Conservation (phyloP, 179 eudicot genomes). For the Vitellaria paradoxa region DNA sequence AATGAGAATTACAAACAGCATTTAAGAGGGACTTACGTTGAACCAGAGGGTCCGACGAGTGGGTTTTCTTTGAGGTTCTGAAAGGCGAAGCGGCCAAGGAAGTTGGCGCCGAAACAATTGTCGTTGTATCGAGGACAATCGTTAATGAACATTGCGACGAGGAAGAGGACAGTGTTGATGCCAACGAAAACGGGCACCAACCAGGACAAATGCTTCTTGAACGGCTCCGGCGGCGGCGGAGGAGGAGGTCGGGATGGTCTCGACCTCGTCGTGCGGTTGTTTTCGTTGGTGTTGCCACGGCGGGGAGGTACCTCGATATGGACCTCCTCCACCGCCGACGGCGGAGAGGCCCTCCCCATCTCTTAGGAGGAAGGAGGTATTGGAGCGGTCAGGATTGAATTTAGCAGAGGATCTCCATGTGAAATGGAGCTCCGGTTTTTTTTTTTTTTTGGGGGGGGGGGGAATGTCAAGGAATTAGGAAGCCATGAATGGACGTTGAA, state of each 20-base stretch:
- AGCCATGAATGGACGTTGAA: neutral
- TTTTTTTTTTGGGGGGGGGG: too few species aligned
- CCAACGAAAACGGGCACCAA: slow-evolving; percentile 33
- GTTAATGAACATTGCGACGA: slow-evolving; percentile 33
- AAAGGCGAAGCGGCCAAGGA: slow-evolving; percentile 35
- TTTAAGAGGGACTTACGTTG: slow-evolving; percentile 30
- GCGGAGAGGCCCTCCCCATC: slow-evolving; percentile 29
- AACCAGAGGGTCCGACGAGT: slow-evolving; percentile 42
- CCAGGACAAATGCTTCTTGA: slow-evolving; percentile 35
- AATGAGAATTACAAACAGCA: too few species aligned
- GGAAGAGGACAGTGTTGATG: slow-evolving; percentile 29
- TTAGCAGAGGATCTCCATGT: slow-evolving; percentile 8
- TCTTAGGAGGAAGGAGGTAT: neutral
- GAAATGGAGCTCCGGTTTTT: neutral
- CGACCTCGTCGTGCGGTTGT: neutral
- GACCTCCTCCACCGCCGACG: slow-evolving; percentile 17
- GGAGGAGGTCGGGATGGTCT: neutral
- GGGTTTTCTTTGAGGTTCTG: slow-evolving; percentile 33
- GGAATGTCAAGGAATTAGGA: neutral
- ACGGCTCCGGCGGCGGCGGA: slow-evolving; percentile 14
- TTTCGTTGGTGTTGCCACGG: neutral
- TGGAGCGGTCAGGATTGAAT: neutral
- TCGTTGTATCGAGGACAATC: slow-evolving; percentile 30
- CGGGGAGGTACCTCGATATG: slow-evolving; percentile 27
- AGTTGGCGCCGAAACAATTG: slow-evolving; percentile 22